Base-by-base conservation (phyloP, 441 rosid species). In the Gossypium gossypioides region DNA sequence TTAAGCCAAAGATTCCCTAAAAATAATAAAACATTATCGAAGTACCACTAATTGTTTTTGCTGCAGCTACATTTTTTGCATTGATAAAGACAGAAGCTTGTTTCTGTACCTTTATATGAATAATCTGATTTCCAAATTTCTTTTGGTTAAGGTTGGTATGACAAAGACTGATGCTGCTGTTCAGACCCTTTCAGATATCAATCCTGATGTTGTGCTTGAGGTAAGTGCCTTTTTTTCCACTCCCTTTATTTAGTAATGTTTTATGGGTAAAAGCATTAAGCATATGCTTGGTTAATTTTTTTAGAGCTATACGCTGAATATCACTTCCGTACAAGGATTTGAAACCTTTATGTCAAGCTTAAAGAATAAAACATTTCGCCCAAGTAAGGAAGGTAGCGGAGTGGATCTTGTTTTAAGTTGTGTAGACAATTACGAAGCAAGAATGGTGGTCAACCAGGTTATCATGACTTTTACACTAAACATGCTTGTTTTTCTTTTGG, bases 121-220 rank as follows among this genome's bases (percentile, higher is more conserved):
- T 65, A 24, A 71, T 69, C 46, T 72, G 72, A 6, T 70, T 50
- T 54, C 13, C 69, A 29, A 21, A 56, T 55, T 40, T 42, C 27
- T 42, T 25, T 78, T 40, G 67, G 75, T 46, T 19, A 75, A 94
- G 97, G 93, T 75, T 86, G 97, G 97, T 68, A 92, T 92, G 99
- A 90, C 99, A 77, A 94, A 92, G 86, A 94, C 99, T 51, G 99
- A 94, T 87, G 99, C 97, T 79, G 97, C 99, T 72, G 93, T 91
- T 77, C 99, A 94, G 81, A 94, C 97, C 68, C 99, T 94, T 69
- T 79, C 91, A 44, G 99, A 90, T 69, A 90, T 94, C 74, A 94
- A 92, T 75, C 99, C 97, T 58, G 99, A 94, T 71, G 97, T 94
- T 72, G 86, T 89, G 56, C 96, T 94, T 61, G 97, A 94, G 85